phyloP scores from a whole-genome alignment of 2,329 filamentous ascomycete species.

The Ophiosphaerella korrae region DNA sequence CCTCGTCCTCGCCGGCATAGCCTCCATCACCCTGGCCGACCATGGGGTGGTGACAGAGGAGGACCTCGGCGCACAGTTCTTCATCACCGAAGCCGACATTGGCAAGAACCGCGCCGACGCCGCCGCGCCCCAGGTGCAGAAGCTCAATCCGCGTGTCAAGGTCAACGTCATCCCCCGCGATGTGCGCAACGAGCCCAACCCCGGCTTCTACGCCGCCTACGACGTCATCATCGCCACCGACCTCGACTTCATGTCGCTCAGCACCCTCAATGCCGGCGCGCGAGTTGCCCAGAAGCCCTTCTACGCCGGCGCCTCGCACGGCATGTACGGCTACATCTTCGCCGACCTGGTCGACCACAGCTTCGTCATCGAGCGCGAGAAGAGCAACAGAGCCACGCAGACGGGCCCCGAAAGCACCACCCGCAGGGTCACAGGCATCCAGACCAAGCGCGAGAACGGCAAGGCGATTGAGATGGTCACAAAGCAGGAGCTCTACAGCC shows the following conservation, averaged over 20 bases:
- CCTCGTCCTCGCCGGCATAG: slow-evolving; percentile 89
- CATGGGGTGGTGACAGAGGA: slow-evolving; percentile 74
- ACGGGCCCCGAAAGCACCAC: slow-evolving; percentile 75
- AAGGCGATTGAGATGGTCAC: slow-evolving; percentile 85
- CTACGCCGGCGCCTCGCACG: slow-evolving; percentile 86
- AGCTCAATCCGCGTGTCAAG: slow-evolving; percentile 86
- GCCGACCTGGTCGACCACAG: slow-evolving; percentile 89
- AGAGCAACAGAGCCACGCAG: slow-evolving; percentile 69
- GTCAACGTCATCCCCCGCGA: slow-evolving; percentile 72
- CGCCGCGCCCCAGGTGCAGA: slow-evolving; percentile 75
- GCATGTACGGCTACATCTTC: slow-evolving; percentile 94
- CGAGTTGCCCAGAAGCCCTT: slow-evolving; percentile 79
- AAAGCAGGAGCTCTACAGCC: slow-evolving; percentile 89
- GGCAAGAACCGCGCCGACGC: slow-evolving; percentile 85
- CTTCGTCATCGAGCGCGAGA: slow-evolving; percentile 84
- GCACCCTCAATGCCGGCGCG: slow-evolving; percentile 83
- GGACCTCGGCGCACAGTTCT: slow-evolving; percentile 73
- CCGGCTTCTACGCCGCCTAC: slow-evolving; percentile 76
- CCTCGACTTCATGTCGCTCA: slow-evolving; percentile 74
- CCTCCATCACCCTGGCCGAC: slow-evolving; percentile 87
- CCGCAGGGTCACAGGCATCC: slow-evolving; percentile 73
- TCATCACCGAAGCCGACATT: slow-evolving; percentile 73
- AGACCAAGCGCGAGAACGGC: slow-evolving; percentile 64
- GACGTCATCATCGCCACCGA: slow-evolving; percentile 91
- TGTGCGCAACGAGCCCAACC: slow-evolving; percentile 64